Conservation (phyloP, 257 asterid genomes). For the Eucommia ulmoides region DNA sequence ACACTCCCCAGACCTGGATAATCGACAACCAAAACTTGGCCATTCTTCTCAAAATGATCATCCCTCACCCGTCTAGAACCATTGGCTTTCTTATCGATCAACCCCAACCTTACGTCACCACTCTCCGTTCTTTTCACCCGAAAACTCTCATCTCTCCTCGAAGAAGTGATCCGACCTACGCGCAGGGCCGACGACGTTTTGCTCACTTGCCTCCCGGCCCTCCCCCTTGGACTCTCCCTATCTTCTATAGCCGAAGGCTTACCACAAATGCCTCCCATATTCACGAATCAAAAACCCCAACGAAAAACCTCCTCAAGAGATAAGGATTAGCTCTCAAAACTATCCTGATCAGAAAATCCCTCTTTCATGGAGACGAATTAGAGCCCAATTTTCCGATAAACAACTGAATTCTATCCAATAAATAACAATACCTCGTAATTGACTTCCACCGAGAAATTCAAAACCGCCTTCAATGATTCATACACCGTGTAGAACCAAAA, state of each 20-base stretch:
- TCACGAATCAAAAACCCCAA: no score
- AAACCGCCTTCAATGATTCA: slow-evolving; percentile 5
- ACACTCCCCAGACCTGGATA: slow-evolving; percentile 40
- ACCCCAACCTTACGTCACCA: slow-evolving; percentile 37
- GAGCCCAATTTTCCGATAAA: slow-evolving; percentile 11
- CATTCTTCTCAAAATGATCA: slow-evolving; percentile 44
- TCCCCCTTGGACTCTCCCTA: slow-evolving; percentile 47
- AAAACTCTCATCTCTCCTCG: slow-evolving; percentile 52
- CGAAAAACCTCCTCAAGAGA: slow-evolving; percentile 7
- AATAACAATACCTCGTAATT: slow-evolving; percentile 8
- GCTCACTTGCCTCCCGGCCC: slow-evolving; percentile 38
- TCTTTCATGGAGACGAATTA: no score
- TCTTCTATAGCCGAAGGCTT: slow-evolving; percentile 41
- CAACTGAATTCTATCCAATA: slow-evolving; percentile 6
- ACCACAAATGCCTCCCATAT: slow-evolving; percentile 72
- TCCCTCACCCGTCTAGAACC: slow-evolving; percentile 69
- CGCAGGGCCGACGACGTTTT: slow-evolving; percentile 43
- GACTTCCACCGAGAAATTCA: slow-evolving; percentile 1
- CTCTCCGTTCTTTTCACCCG: slow-evolving; percentile 27
- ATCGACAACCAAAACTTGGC: slow-evolving; percentile 22
- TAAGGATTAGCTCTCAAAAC: slow-evolving; percentile 11
- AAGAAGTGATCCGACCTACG: slow-evolving; percentile 29
- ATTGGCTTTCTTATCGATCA: slow-evolving; percentile 44
- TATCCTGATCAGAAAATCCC: slow-evolving; percentile 8
- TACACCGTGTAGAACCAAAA: slow-evolving; percentile 7